Base-by-base conservation (phyloP, 129 eudicot genomes). In the Kitagawia praeruptora region DNA sequence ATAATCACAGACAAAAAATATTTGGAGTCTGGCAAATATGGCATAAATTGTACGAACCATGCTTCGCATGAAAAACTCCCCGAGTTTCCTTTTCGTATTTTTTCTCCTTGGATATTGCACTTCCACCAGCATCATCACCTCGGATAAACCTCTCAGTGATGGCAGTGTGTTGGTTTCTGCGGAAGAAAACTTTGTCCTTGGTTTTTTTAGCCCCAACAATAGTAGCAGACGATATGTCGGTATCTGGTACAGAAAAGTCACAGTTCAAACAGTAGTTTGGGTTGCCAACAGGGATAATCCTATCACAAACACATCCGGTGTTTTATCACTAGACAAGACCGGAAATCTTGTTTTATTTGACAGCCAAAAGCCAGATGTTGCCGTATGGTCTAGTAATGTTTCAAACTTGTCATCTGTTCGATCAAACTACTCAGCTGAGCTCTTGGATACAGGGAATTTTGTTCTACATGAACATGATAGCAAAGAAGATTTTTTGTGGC, bases 221-320 rank as follows among this genome's bases (percentile, higher is more conserved):
- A 53, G 71, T 3, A 77, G 48, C 23, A 72, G 28, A 16, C 46
- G 80, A 44, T 77, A 77, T 37, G 70, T 77, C 1, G 80, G 73
- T 14, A 77, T 77, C 34, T 77, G 80, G 80, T 77, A 53, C 40
- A 58, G 61, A 51, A 34, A 77, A 38, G 72, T 77, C 40, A 6
- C 49, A 16, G 44, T 54, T 14, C 72, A 54, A 6, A 77, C 72
- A 11, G 71, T 77, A 12, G 73, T 77, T 31, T 77, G 80, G 80
- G 80, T 77, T 53, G 80, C 80, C 37, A 77, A 77, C 72, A 37
- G 80, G 31, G 72, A 56, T 31, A 23, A 58, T 56, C 80, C 80
- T 19, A 40, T 77, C 48, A 19, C 58, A 6, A 66, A 40, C 13
- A 56, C 48, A 15, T 58, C 80, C 4, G 80, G 80, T 4, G 71